phyloP scores from a whole-genome alignment of 106 monocot species.

The Gastrodia elata region DNA sequence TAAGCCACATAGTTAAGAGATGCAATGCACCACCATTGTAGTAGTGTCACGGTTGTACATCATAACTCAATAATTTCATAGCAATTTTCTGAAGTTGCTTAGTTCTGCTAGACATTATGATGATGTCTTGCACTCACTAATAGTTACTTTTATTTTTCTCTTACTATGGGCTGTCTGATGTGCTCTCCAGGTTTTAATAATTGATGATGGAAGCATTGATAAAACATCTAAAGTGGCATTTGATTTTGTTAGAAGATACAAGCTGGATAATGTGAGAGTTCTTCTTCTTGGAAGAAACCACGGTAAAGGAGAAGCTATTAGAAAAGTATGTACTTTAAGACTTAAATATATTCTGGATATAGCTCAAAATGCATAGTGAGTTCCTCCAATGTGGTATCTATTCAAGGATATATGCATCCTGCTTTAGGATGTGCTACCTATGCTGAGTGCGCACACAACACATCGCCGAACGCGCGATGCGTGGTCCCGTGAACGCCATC shows the following conservation, averaged over 20 bases:
- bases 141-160: neutral
- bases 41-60: neutral
- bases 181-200: conserved; percentile 62
- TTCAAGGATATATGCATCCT: neutral
- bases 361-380: neutral
- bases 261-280: conserved; percentile 79
- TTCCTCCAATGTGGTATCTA: neutral
- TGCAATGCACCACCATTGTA: neutral
- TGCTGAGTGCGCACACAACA: too few relatives aligned
- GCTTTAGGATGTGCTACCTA: too few relatives aligned
- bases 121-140: neutral
- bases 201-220: conserved; percentile 97
- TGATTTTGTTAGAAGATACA: conserved; percentile 81
- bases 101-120: neutral
- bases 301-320: conserved; percentile 98
- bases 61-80: neutral
- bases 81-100: neutral
- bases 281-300: conserved; percentile 87
- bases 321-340: conserved; percentile 49
- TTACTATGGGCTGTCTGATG: neutral
- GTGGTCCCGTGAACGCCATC: too few relatives aligned
- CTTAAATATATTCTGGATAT: conserved; percentile 3
- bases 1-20: neutral
- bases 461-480: too few relatives aligned
- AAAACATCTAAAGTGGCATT: conserved; percentile 83